Percentiles rank a stretch among this genome's conserved stretches.
phyloP scores from a whole-genome alignment of 805 yeast species.

The Naumovozyma dairenensis region DNA sequence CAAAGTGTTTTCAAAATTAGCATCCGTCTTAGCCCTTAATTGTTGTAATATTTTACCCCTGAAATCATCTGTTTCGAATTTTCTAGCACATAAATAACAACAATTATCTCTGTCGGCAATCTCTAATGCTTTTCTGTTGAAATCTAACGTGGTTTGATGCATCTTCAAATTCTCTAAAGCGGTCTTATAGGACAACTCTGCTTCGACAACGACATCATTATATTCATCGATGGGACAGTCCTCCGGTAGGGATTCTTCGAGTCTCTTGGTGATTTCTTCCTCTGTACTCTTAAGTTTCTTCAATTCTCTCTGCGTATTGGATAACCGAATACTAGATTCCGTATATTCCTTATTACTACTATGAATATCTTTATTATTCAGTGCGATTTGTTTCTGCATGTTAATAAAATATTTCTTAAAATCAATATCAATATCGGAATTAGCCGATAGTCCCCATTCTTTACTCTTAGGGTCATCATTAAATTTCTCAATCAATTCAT shows the following conservation, averaged over 20 bases:
- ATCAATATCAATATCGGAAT: constrained; percentile 14
- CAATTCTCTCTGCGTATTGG: constrained; percentile 8
- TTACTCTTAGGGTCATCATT: constrained; percentile 5
- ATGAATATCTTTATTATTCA: constrained; percentile 8
- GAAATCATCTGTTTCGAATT: constrained; percentile 37
- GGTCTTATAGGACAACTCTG: constrained; percentile 52
- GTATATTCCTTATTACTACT: constrained; percentile 11
- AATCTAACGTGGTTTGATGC: constrained; percentile 56
- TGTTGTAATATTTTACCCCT: constrained; percentile 22
- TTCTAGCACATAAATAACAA: constrained; percentile 67
- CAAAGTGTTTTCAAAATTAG: constrained; percentile 26
- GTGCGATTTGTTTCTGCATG: constrained; percentile 14
- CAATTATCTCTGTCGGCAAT: constrained; percentile 46
- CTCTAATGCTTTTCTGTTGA: constrained; percentile 59
- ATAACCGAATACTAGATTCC: constrained; percentile 8
- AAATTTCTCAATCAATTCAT: constrained; percentile 3
- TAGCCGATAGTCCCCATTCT: constrained; percentile 7
- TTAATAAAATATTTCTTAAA: constrained; percentile 13
- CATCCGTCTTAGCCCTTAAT: constrained; percentile 25
- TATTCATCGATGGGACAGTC: constrained; percentile 40
- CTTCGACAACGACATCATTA: constrained; percentile 39
- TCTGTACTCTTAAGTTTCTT: constrained; percentile 6
- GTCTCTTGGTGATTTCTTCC: constrained; percentile 8
- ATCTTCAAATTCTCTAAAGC: constrained; percentile 60
- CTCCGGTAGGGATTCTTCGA: constrained; percentile 30